Conservation (phyloP, 2,329 filamentous ascomycete species). For the Colletotrichum ledebouriae region DNA sequence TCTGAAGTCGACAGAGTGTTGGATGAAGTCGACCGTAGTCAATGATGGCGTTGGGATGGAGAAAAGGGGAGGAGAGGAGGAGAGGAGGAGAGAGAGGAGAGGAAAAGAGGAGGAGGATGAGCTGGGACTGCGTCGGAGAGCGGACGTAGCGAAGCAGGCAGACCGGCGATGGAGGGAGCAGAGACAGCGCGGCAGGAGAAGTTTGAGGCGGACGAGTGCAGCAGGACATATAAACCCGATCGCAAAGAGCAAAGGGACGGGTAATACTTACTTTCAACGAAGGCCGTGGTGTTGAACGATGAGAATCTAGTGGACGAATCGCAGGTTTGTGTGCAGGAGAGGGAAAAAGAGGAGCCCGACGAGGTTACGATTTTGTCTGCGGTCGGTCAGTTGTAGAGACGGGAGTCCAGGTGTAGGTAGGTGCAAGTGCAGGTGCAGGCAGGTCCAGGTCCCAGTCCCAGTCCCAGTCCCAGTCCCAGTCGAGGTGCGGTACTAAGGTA, state of each 20-base stretch:
- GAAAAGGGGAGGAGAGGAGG: conserved; percentile 20
- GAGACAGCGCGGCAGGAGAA: conserved; percentile 9
- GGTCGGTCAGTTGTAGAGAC: conserved; percentile 42
- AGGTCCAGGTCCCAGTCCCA: no score
- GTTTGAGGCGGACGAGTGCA: conserved; percentile 28
- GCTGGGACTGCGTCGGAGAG: conserved; percentile 34
- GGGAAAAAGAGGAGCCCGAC: conserved; percentile 58
- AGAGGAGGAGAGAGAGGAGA: conserved; percentile 29
- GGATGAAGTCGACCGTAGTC: conserved; percentile 12
- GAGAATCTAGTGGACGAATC: conserved; percentile 53
- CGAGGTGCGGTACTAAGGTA: no score
- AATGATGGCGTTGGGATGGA: conserved; percentile 22
- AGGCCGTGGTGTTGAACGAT: conserved; percentile 50
- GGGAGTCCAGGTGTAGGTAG: background rate
- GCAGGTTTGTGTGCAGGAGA: conserved; percentile 56
- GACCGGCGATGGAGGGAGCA: conserved; percentile 11
- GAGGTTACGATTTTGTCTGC: conserved; percentile 58
- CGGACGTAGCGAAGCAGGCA: conserved; percentile 30
- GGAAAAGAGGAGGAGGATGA: conserved; percentile 40
- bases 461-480: no score
- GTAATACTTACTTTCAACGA: conserved; percentile 55
- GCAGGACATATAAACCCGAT: conserved; percentile 50
- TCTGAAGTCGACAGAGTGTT: conserved; percentile 5
- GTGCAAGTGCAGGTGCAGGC: no score
- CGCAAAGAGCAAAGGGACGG: conserved; percentile 52